Evolutionary conservation across 164 flowering plant species (phyloP), one percentile per base, ranked within the genome.

Genomic region (Chloranthus sessilifolius): DNA sequence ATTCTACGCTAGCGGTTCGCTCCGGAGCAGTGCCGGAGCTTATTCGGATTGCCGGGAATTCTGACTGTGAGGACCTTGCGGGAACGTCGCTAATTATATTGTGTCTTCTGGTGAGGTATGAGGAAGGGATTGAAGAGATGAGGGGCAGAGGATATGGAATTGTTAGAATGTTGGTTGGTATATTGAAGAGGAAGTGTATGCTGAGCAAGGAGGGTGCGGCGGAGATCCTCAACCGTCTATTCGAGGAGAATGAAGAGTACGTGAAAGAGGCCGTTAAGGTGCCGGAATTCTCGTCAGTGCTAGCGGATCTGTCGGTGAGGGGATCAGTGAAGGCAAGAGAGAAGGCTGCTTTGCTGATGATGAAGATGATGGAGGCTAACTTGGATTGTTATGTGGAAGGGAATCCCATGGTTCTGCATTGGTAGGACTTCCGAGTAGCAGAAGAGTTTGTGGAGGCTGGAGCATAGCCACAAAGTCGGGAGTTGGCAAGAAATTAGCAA

Each of bases 171-270:
- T 56, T 80, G 79, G 64, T 76, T 5, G 73, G 65, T 15, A 77
- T 80, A 20, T 49, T 82, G 61, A 78, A 63, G 58, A 68, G 87
- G 41, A 74, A 76, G 47, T 66, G 79, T 64, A 76, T 76, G 89
- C n/a, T 76, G 69, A 78, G 83, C 33, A 80, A 82, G 62, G 89
- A 85, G 36, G 83, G 87, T 10, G 74, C 83, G 0, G 69, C 74
- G 0, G 87, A 78, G 7, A 61, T 85, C 34, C 75, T 85, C 1
- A 25, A 80, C 3, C 70, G 71, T 5, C 41, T 85, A 29, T 82
- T 85, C 17, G 85, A 82, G 4, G 80, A 71, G 24, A 76, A 76
- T 43, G 86, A 82, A 49, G 76, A 55, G 12, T 76, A 67, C 35
- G 11, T 80, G 15, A 60, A 61, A 37, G 85, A 73, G 27, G 89